These are phyloP conservation scores for Pugionium cornutum DNA, from an alignment of 345 rosid genomes.

Conservation along the genomic window DNA sequence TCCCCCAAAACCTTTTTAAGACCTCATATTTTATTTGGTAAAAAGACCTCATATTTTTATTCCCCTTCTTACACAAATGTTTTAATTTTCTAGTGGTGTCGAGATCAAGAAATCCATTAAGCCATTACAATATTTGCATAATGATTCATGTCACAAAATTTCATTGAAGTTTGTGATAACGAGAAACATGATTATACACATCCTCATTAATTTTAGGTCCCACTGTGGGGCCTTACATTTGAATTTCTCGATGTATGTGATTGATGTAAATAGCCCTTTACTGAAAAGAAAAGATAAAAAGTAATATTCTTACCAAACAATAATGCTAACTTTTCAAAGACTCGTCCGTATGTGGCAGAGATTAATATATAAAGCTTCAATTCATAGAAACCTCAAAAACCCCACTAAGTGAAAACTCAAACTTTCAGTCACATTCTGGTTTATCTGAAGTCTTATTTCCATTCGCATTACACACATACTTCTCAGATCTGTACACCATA, in stretches of 20 bases:
- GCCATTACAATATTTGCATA: too few species aligned
- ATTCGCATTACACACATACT: conserved; percentile 15
- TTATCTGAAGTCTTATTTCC: conserved; percentile 21
- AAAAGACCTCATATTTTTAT: too few species aligned
- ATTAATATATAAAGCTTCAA: background rate
- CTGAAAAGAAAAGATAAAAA: background rate
- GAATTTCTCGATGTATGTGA: conserved; percentile 4
- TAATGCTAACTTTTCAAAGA: conserved; percentile 1
- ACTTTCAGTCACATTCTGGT: background rate
- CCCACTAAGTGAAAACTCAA: conserved; percentile 20
- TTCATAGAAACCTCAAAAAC: background rate
- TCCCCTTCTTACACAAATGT: too few species aligned
- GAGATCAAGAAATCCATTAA: too few species aligned
- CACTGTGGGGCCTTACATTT: background rate
- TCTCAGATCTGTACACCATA: too few species aligned
- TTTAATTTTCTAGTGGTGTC: too few species aligned
- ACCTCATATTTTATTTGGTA: too few species aligned
- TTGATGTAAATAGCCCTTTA: background rate
- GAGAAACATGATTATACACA: background rate
- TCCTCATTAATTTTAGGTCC: conserved; percentile 1
- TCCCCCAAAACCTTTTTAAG: too few species aligned
- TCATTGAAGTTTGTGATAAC: background rate
- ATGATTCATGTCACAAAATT: background rate
- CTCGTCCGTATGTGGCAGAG: background rate
- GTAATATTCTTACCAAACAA: conserved; percentile 11